phyloP scores from a whole-genome alignment of 805 yeast species.

The Suhomyces vadensis region DNA sequence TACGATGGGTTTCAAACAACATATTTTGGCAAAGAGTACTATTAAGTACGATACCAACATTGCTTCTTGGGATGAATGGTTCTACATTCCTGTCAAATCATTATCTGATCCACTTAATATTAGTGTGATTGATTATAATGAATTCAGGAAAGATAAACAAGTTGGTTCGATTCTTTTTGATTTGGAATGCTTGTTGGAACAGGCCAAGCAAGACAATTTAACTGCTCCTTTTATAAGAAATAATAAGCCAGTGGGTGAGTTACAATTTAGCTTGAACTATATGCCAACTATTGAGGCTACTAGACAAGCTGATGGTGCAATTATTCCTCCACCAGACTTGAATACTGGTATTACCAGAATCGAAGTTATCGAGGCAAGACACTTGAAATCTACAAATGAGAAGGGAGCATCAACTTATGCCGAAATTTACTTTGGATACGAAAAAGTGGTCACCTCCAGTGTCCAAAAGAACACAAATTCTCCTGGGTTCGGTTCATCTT shows the following conservation, averaged over 20 bases:
- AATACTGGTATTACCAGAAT: conserved; percentile 89
- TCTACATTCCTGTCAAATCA: conserved; percentile 67
- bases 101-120: conserved; percentile 82
- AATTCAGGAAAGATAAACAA: conserved; percentile 72
- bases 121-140: conserved; percentile 74
- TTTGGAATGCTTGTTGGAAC: conserved; percentile 61
- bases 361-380: conserved; percentile 65
- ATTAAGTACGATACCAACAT: conserved; percentile 62
- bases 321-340: conserved; percentile 83
- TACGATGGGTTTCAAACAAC: conserved; percentile 61
- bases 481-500: conserved; percentile 64
- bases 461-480: conserved; percentile 59
- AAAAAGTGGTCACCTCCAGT: conserved; percentile 57
- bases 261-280: conserved; percentile 68
- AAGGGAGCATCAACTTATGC: conserved; percentile 61
- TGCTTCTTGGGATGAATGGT: conserved; percentile 85
- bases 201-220: conserved; percentile 50
- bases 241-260: conserved; percentile 78
- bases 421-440: conserved; percentile 68
- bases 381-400: conserved; percentile 45
- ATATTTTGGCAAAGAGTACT: conserved; percentile 66
- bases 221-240: conserved; percentile 69
- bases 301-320: conserved; percentile 75
- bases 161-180: conserved; percentile 79
- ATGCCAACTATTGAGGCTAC: conserved; percentile 70